Percentiles rank a stretch among this genome's conserved stretches.
Evolutionary conservation across 1,284 basidiomycete genomes (phyloP).

Genomic region (Entoloma clypeatum): DNA sequence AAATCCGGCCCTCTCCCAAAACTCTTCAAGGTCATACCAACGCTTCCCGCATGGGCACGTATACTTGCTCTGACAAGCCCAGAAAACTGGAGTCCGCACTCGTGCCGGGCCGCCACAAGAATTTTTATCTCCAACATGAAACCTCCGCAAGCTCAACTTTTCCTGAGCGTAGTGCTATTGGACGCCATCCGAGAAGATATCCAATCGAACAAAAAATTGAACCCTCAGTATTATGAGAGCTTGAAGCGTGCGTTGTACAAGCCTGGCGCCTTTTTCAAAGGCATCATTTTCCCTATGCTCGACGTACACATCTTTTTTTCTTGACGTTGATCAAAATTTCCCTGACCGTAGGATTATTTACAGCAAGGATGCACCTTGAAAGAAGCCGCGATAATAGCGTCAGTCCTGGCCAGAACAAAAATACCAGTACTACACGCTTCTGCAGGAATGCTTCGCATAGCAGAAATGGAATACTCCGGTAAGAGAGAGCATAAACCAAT

Average conservation of each 20-base stretch:
- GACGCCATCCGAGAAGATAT: slow-evolving; percentile 94
- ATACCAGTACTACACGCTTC: slow-evolving; percentile 96
- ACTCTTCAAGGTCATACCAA: slow-evolving; percentile 97
- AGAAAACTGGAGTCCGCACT: slow-evolving; percentile 94
- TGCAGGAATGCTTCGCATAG: slow-evolving; percentile 89
- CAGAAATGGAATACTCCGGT: slow-evolving; percentile 97
- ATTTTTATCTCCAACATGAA: slow-evolving; percentile 98
- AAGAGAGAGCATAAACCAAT: slow-evolving; percentile 9
- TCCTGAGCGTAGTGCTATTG: slow-evolving; percentile 88
- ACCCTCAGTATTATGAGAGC: slow-evolving; percentile 92
- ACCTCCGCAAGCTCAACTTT: slow-evolving; percentile 92
- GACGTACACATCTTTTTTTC: slow-evolving; percentile 55
- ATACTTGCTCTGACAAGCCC: slow-evolving; percentile 92
- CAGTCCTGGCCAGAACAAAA: slow-evolving; percentile 87
- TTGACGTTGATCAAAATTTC: slow-evolving; percentile 1
- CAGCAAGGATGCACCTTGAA: slow-evolving; percentile 84
- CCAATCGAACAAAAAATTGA: slow-evolving; percentile 79
- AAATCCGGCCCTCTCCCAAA: slow-evolving; percentile 96
- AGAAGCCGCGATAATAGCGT: slow-evolving; percentile 94
- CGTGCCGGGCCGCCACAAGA: slow-evolving; percentile 89
- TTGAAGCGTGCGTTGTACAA: slow-evolving; percentile 94
- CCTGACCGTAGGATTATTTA: slow-evolving; percentile 2
- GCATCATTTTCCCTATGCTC: slow-evolving; percentile 93
- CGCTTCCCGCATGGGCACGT: slow-evolving; percentile 94
- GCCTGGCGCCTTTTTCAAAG: slow-evolving; percentile 98